Conservation (phyloP, 1,139 yeast genomes). For the Pichia sp. region DNA sequence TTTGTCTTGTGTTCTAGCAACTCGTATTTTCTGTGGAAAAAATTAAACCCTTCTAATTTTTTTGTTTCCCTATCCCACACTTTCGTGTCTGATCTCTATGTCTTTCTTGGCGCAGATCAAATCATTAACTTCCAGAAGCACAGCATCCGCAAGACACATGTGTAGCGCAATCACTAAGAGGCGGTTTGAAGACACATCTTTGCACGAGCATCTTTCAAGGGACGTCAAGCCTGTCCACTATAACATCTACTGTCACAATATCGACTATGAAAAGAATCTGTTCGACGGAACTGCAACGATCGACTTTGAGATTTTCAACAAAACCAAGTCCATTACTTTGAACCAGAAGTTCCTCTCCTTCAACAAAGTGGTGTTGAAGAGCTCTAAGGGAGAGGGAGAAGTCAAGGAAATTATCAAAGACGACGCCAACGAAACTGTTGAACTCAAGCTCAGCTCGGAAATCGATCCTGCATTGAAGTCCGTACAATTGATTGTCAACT, state of each 20-base stretch:
- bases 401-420: conserved; percentile 17
- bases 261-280: conserved; percentile 33
- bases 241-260: conserved; percentile 37
- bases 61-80: not conserved
- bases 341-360: conserved; percentile 38
- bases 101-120: not conserved
- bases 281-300: conserved; percentile 43
- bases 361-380: conserved; percentile 18
- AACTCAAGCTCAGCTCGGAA: conserved; percentile 45
- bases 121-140: not conserved
- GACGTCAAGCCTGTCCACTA: conserved; percentile 43
- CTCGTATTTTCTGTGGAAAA: too few species aligned
- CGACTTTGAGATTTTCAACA: conserved; percentile 34
- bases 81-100: conserved; percentile 1
- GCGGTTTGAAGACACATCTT: conserved; percentile 27
- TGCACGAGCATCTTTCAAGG: conserved; percentile 44
- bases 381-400: conserved; percentile 19
- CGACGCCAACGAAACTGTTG: conserved; percentile 52
- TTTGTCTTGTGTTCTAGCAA: too few species aligned
- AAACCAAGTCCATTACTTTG: conserved; percentile 40
- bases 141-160: conserved; percentile 8
- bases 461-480: conserved; percentile 37
- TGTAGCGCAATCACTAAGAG: conserved; percentile 5
- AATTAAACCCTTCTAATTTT: not conserved
- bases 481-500: conserved; percentile 37